These are phyloP conservation scores for Globisporangium carolinianum DNA, from an alignment of 352 stramenopile species.

Conservation along the genomic window DNA sequence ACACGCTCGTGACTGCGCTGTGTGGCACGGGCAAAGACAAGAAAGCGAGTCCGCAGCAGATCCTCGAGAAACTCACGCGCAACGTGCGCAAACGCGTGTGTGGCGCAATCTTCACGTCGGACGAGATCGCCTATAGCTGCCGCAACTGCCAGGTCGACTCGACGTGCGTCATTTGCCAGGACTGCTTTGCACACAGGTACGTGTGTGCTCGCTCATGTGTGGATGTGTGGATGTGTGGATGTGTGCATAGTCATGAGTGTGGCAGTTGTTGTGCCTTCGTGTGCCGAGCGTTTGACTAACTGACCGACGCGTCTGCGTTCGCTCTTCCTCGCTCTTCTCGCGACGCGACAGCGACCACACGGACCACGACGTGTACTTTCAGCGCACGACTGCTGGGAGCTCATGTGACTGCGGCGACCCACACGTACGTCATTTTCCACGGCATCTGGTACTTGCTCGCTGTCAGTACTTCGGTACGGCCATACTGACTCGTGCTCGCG, in stretches of 20 bases:
- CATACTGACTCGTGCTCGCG: neutral
- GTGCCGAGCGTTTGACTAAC: too few species aligned
- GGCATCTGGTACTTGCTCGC: too few species aligned
- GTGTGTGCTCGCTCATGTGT: neutral
- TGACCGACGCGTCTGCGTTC: too few species aligned
- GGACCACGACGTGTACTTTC: conserved; percentile 84
- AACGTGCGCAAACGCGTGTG: conserved; percentile 69
- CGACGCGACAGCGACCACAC: conserved; percentile 36
- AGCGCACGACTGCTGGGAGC: conserved; percentile 77
- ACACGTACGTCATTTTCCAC: conserved; percentile 34
- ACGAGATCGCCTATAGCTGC: conserved; percentile 86
- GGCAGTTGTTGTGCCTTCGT: too few species aligned
- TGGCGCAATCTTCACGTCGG: conserved; percentile 75
- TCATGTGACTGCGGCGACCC: conserved; percentile 82
- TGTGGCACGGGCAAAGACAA: conserved; percentile 52
- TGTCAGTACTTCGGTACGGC: neutral
- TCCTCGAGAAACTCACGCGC: conserved; percentile 55
- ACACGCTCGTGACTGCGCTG: conserved; percentile 44
- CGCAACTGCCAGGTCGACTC: conserved; percentile 83
- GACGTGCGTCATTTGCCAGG: conserved; percentile 82
- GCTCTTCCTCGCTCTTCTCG: too few species aligned
- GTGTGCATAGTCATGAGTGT: too few species aligned
- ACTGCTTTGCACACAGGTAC: conserved; percentile 80
- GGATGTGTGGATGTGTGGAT: too few species aligned
- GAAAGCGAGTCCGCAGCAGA: conserved; percentile 28